A percentile compares a stretch with the other conserved stretches of the same genome.
Evolutionary conservation across 2,329 filamentous ascomycete species (phyloP).

Genomic region (Cercospora sp.): DNA sequence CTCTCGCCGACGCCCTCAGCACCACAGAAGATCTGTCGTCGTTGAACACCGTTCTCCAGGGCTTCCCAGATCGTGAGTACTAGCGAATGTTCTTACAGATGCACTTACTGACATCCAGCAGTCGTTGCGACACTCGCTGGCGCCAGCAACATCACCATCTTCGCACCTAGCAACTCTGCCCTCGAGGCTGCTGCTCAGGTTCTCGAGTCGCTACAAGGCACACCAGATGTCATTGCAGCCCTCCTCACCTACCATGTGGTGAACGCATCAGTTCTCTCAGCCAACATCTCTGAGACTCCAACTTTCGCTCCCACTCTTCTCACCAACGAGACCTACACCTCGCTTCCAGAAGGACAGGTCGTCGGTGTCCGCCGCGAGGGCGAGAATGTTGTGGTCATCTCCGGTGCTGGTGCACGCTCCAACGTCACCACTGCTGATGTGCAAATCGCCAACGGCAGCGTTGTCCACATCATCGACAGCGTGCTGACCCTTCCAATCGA

Average conservation of each 20-base stretch:
- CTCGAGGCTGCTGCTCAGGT: slow-evolving; percentile 39
- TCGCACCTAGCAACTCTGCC: slow-evolving; percentile 59
- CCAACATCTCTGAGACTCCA: slow-evolving; percentile 41
- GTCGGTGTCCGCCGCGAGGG: slow-evolving; percentile 35
- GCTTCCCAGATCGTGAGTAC: slow-evolving; percentile 21
- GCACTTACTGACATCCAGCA: slow-evolving; percentile 12
- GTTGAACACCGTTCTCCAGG: slow-evolving; percentile 20
- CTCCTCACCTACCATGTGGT: slow-evolving; percentile 62
- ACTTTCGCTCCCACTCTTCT: slow-evolving; percentile 53
- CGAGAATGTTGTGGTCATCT: slow-evolving; percentile 53
- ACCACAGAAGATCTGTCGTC: slow-evolving; percentile 25
- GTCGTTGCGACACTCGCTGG: slow-evolving; percentile 37
- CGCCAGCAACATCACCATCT: slow-evolving; percentile 57
- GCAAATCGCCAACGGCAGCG: slow-evolving; percentile 37
- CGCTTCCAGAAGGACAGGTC: slow-evolving; percentile 62
- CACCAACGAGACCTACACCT: slow-evolving; percentile 55
- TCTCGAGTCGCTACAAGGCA: slow-evolving; percentile 40
- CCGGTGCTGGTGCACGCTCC: slow-evolving; percentile 53
- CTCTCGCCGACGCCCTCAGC: slow-evolving; percentile 42
- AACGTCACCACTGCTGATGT: slow-evolving; percentile 50
- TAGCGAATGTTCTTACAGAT: not conserved
- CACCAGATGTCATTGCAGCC: slow-evolving; percentile 44
- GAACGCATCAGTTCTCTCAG: slow-evolving; percentile 51
- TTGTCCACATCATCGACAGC: slow-evolving; percentile 51
- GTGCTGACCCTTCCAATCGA: slow-evolving; percentile 45